Evolutionary conservation across 208 protist genomes (phyloP).

Genomic region (Trypanosoma platydactyli): DNA sequence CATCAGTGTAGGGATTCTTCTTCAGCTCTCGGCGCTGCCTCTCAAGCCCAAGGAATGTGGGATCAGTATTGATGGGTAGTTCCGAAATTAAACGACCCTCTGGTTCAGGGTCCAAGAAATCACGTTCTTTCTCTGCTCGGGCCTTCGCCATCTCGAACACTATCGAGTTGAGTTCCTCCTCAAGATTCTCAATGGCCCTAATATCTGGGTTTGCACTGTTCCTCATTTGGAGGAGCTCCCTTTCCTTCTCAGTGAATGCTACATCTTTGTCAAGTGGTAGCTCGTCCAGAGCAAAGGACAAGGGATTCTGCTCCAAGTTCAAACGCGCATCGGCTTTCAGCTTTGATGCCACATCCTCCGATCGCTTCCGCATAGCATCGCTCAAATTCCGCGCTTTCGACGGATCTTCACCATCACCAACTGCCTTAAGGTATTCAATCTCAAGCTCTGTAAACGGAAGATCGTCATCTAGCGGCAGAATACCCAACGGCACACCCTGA

Average conservation of each 20-base stretch:
- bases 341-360: slow-evolving; percentile 58
- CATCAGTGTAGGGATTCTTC: slow-evolving; percentile 60
- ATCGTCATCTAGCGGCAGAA: slow-evolving; percentile 71
- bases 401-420: slow-evolving; percentile 51
- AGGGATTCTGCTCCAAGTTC: slow-evolving; percentile 48
- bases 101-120: slow-evolving; percentile 68
- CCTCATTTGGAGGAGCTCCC: slow-evolving; percentile 49
- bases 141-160: slow-evolving; percentile 57
- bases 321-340: slow-evolving; percentile 59
- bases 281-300: slow-evolving; percentile 52
- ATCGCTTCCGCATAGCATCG: slow-evolving; percentile 69
- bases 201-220: slow-evolving; percentile 35
- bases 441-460: slow-evolving; percentile 72
- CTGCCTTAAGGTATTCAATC: slow-evolving; percentile 53
- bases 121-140: slow-evolving; percentile 53
- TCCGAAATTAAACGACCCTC: slow-evolving; percentile 53
- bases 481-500: slow-evolving; percentile 52
- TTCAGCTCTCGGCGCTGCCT: slow-evolving; percentile 59
- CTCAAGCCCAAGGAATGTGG: slow-evolving; percentile 64
- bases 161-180: slow-evolving; percentile 50
- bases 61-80: slow-evolving; percentile 59
- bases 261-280: slow-evolving; percentile 69
- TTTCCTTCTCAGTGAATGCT: slow-evolving; percentile 52
- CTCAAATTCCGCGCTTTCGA: slow-evolving; percentile 46
- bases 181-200: slow-evolving; percentile 35